Evolutionary conservation across 2,329 filamentous ascomycete species (phyloP), one percentile per base, ranked within the genome.

Genomic region (Penicillium sp.): DNA sequence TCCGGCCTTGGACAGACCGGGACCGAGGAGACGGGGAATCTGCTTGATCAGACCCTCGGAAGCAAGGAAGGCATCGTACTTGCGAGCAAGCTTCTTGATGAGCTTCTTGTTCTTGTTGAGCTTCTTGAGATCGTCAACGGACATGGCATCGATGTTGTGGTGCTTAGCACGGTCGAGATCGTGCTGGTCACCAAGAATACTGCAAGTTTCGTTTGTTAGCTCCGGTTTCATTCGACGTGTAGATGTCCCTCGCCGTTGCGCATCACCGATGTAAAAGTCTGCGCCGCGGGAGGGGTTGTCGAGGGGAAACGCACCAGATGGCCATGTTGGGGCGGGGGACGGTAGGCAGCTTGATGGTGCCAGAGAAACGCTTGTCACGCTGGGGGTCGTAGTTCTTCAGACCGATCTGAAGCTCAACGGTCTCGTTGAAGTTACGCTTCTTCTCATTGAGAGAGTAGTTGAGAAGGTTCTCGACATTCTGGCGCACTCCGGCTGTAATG

Each of bases 41-140:
- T 97, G 92, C 89, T 96, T 97, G 89, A 99, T 97, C 76, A 99
- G 84, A 75, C 89, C 84, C 77, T 99, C 94, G 78, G 93, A 97
- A 78, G 94, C 89, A 78, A 99, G 82, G 84, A 99, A 99, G 72
- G 94, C 94, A 81, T 99, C 94, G 88, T 99, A 97, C 86, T 99
- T 99, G 88, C 92, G 92, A 66, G 94, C 94, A 69, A 99, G 90
- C 89, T 99, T 99, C 92, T 99, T 99, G 89, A 99, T 97, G 76
- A 97, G 89, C 89, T 99, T 99, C 90, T 99, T 97, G 91, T 99
- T 99, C 91, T 99, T 99, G 89, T 99, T 99, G 71, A 99, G 91
- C 89, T 99, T 99, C 90, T 99, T 99, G 83, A 99, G 83, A 82
- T 99, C 94, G 75, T 99, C 94, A 68, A 90, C 82, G 75, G 90